A percentile compares a stretch with the other conserved stretches of the same genome.
phyloP scores from a whole-genome alignment of 371 early-diverging fungal genomes.

The Mortierella sp. region DNA sequence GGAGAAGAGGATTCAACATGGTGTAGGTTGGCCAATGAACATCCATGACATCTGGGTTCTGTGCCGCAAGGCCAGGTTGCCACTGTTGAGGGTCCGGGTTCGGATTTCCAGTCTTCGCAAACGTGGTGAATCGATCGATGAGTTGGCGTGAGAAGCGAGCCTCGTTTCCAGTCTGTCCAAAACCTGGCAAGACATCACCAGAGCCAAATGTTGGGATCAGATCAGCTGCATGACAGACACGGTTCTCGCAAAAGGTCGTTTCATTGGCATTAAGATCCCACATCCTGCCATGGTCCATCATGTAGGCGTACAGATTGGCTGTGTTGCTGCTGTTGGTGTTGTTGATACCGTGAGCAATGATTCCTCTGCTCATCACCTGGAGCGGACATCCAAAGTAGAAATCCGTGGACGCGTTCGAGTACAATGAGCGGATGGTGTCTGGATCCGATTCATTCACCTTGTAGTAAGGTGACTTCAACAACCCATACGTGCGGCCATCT shows the following conservation, averaged over 20 bases:
- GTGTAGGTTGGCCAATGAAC: slow-evolving; percentile 23
- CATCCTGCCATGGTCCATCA: slow-evolving; percentile 15
- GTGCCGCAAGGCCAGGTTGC: background rate
- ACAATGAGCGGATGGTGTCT: slow-evolving; percentile 18
- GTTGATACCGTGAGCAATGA: background rate
- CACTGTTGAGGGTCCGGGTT: slow-evolving; percentile 11
- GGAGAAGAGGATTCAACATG: background rate
- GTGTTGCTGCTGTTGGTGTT: background rate
- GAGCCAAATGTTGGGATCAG: slow-evolving; percentile 22
- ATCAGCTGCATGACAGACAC: slow-evolving; percentile 29
- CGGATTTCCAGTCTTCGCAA: slow-evolving; percentile 38
- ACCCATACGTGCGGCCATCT: background rate
- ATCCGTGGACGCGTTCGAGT: slow-evolving; percentile 10
- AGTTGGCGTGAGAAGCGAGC: slow-evolving; percentile 47
- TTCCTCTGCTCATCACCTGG: slow-evolving; percentile 15
- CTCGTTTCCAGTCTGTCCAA: slow-evolving; percentile 19
- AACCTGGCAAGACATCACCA: background rate
- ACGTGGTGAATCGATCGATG: slow-evolving; percentile 36
- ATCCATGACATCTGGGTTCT: slow-evolving; percentile 22
- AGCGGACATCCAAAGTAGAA: slow-evolving; percentile 23
- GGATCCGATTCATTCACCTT: slow-evolving; percentile 12
- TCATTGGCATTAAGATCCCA: background rate
- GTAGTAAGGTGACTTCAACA: slow-evolving; percentile 26
- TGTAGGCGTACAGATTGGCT: slow-evolving; percentile 4
- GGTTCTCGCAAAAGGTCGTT: background rate